phyloP scores from a whole-genome alignment of 345 rosid genomes.

The Salix suchowensis region DNA sequence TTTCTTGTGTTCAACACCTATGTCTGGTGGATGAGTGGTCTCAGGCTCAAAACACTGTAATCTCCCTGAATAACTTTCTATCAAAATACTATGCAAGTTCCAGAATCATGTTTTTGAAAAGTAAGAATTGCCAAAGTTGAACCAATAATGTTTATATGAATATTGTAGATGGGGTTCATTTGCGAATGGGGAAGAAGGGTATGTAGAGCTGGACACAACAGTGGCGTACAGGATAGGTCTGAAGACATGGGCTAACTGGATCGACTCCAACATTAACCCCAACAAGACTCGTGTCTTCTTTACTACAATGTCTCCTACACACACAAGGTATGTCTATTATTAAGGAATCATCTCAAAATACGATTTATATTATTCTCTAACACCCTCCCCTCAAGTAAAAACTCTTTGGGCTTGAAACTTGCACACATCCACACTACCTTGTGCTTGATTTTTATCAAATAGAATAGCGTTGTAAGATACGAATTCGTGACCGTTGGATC shows the following conservation, averaged over 20 bases:
- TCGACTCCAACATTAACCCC: slow-evolving; percentile 33
- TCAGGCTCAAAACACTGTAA: slow-evolving; percentile 19
- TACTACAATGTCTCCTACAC: slow-evolving; percentile 43
- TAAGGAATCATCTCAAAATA: no score
- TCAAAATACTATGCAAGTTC: not conserved
- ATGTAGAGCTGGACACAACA: slow-evolving; percentile 29
- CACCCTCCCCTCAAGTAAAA: no score
- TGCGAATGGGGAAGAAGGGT: slow-evolving; percentile 31
- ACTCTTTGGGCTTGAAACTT: no score
- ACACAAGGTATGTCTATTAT: slow-evolving; percentile 17
- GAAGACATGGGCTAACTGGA: slow-evolving; percentile 49
- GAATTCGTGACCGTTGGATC: rapidly evolving
- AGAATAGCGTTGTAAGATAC: no score
- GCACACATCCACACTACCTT: no score
- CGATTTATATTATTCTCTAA: no score
- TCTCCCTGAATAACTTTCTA: not conserved
- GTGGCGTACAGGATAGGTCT: slow-evolving; percentile 36
- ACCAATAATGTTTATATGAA: not conserved
- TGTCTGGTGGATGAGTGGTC: slow-evolving; percentile 36
- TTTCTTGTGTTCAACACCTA: slow-evolving; percentile 28
- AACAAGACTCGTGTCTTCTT: slow-evolving; percentile 43
- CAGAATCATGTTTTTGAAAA: not conserved
- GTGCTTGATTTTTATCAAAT: no score
- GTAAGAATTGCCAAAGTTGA: not conserved
- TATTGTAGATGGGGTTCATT: slow-evolving; percentile 41